Evolutionary conservation across 306 rosid genomes (phyloP), one percentile per base, ranked within the genome.

Genomic region (Trifolium repens): DNA sequence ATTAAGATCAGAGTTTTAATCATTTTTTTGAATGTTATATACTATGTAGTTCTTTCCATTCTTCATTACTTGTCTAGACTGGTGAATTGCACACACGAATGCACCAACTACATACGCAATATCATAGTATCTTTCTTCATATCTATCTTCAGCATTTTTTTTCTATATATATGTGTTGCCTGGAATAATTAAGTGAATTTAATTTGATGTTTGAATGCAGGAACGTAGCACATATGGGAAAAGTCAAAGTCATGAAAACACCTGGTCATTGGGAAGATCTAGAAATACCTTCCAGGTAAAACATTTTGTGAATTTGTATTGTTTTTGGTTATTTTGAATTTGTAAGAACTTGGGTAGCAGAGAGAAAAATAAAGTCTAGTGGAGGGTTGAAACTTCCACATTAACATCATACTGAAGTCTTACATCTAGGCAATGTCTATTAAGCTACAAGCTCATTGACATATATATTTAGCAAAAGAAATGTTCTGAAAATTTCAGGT

Each of bases 211-310:
- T 53, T 61, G 30, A 60, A 76, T 70, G 69, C 86, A 94, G 99
- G 87, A 90, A 89, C 81, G 87, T 94, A 62, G 87, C 91, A 35
- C 93, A 90, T 62, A 85, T 94, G 73, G 92, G 94, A 58, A 91
- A 94, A 80, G 91, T 94, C 63, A 84, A 65, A 79, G 53, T 90
- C 88, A 86, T 90, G 96, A 90, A 79, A 83, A 66, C 7, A 50
- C 84, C 53, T 26, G 89, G 87, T 74, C 80, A 19, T 3, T 94
- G 97, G 99, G 73, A 92, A 83, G 89, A 88, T 70, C 87, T 94
- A 62, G 24, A 26, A n/a, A 87, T 94, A 79, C 97, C 90, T 80
- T 79, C 67, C 24, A 79, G 96, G 99, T 90, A 84, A 79, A 78
- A 65, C 73, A 43, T 74, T 71, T 35, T 75, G 50, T 16, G 32